These are phyloP conservation scores for Rhynchospora pubera DNA, from an alignment of 176 grass and related monocot genomes.

Conservation along the genomic window DNA sequence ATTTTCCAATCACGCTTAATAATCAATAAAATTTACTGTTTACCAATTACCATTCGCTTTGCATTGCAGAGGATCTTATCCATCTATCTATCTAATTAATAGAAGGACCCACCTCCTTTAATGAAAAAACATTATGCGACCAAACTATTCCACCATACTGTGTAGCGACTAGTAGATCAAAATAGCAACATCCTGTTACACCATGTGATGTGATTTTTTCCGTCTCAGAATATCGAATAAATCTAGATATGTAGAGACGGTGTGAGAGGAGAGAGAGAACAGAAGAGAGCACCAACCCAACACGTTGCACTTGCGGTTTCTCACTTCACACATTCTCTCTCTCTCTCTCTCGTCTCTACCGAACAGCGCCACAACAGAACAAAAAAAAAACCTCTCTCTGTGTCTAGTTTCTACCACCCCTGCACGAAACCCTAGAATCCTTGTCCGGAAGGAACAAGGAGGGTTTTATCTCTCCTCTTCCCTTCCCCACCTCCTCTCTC, in stretches of 20 bases:
- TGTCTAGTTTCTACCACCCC: background rate
- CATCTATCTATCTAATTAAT: background rate
- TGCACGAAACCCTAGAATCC: constrained; percentile 18
- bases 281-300: background rate
- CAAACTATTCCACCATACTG: background rate
- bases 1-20: background rate
- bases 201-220: fast-evolving
- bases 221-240: background rate
- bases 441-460: background rate
- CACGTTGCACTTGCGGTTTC: constrained; percentile 19
- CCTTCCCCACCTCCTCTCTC: background rate
- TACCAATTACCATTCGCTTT: background rate
- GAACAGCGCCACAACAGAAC: background rate
- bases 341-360: background rate
- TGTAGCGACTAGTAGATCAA: background rate
- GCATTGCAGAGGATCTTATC: background rate
- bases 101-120: background rate
- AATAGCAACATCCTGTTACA: background rate
- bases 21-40: background rate
- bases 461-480: background rate
- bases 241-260: background rate
- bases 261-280: background rate
- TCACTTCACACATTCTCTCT: constrained; percentile 11
- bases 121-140: background rate
- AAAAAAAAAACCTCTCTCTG: background rate